Evolutionary conservation across 495 filamentous ascomycete genomes (phyloP), one percentile per base, ranked within the genome.

Genomic region (Penicillium parvum): DNA sequence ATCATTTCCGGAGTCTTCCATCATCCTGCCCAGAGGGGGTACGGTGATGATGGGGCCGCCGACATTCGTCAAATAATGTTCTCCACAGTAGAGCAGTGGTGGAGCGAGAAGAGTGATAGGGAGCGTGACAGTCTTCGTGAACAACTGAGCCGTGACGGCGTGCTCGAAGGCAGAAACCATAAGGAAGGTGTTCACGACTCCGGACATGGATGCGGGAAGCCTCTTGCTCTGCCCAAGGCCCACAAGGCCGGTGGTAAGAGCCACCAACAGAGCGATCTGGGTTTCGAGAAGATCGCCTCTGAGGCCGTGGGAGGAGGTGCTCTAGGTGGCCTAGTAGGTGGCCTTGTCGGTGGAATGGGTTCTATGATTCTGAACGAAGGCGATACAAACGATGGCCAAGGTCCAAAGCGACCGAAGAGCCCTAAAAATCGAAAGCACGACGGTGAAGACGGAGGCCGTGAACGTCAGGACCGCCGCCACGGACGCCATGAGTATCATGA

Each of bases 1-100:
- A 87, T 95, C 56, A 78, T 94, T 54, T 73, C 78, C 39, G 88
- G 88, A 29, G 77, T 92, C 3, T 86, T 96, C 55, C 89, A 96
- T 56, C 90, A 96, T 62, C 90, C 90, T 2, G 85, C 86, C 29
- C 78, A 85, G 21, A 79, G 80, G 27, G 61, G 78, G 20, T 72
- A 73, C 58, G 86, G 86, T 15, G 70, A 84, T 14, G 85, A 90
- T 57, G 86, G 85, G 10, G 84, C 84, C 12, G 53, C 57, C 7
- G 85, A 94, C 46, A 83, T 87, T 17, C 84, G 88, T 32, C 55
- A 65, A 14, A 71, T 78, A 45, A 91, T 95, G 85, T 95, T 90
- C 63, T 61, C 65, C 10, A 81, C 81, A 7, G 82, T 95, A 11
- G 68, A 85, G 60, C 65, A 82, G 46, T 95, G 89, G 90, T 95